Evolutionary conservation across 2,329 filamentous ascomycete genomes (phyloP).

Genomic region (Exophiala oligosperma): DNA sequence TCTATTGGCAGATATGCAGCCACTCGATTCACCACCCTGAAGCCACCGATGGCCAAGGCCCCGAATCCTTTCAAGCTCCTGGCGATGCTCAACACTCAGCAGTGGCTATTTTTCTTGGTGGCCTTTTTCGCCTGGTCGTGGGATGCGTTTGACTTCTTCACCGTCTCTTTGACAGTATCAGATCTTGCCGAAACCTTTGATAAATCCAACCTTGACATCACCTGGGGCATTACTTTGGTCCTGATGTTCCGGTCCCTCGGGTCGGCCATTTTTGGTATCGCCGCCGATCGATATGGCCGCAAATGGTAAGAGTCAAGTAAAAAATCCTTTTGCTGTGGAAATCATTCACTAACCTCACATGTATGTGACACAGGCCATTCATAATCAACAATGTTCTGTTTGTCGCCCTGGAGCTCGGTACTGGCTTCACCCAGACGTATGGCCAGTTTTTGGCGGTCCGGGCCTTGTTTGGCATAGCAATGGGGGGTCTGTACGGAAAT

Average conservation of each 20-base stretch:
- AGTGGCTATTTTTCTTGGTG: constrained; percentile 33
- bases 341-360: constrained; percentile 32
- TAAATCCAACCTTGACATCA: constrained; percentile 58
- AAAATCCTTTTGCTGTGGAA: constrained; percentile 7
- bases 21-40: constrained; percentile 55
- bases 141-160: constrained; percentile 64
- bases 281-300: constrained; percentile 55
- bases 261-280: constrained; percentile 57
- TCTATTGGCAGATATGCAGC: constrained; percentile 49
- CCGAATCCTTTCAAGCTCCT: constrained; percentile 29
- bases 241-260: constrained; percentile 64
- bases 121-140: constrained; percentile 44
- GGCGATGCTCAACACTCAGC: constrained; percentile 28
- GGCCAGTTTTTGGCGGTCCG: constrained; percentile 59
- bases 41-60: constrained; percentile 41
- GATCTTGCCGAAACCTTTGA: constrained; percentile 55
- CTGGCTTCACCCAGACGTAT: constrained; percentile 61
- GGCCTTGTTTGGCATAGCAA: constrained; percentile 63
- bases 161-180: constrained; percentile 57
- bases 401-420: constrained; percentile 60
- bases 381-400: constrained; percentile 62
- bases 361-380: constrained; percentile 43
- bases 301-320: constrained; percentile 45
- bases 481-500: constrained; percentile 60
- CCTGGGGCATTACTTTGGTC: constrained; percentile 59